These are phyloP conservation scores for Metschnikowia matae DNA, from an alignment of 805 yeast genomes.

Conservation along the genomic window DNA sequence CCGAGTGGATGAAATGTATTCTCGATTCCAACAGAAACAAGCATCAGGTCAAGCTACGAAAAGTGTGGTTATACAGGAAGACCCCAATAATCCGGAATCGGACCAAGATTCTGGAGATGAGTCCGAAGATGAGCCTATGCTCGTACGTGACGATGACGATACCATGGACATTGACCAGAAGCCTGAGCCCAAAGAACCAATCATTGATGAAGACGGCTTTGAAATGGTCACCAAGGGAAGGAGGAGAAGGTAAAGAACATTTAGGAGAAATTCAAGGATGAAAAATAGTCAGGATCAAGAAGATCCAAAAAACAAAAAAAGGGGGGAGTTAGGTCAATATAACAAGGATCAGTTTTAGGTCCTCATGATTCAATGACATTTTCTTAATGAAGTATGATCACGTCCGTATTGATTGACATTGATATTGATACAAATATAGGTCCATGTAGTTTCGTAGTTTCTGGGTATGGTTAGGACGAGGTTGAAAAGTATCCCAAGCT, in stretches of 20 bases:
- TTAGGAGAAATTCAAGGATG: no score
- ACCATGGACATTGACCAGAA: conserved; percentile 31
- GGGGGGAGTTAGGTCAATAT: no score
- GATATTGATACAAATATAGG: no score
- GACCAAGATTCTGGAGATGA: conserved; percentile 35
- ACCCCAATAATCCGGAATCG: conserved; percentile 59
- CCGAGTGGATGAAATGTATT: conserved; percentile 56
- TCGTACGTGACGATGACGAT: conserved; percentile 20
- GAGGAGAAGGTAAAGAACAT: conserved; percentile 21
- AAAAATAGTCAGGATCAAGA: no score
- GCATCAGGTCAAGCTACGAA: conserved; percentile 24
- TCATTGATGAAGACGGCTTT: conserved; percentile 94
- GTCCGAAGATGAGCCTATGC: conserved; percentile 45
- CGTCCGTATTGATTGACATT: no score
- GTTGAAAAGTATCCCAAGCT: no score
- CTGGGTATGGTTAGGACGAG: no score
- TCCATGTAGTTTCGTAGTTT: no score
- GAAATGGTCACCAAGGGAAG: conserved; percentile 76
- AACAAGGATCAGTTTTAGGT: no score
- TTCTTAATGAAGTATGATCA: no score
- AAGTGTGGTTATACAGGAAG: conserved; percentile 49
- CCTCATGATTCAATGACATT: no score
- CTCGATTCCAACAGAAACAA: conserved; percentile 55
- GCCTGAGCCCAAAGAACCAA: background rate
- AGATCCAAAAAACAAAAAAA: no score